Percentiles rank a stretch among this genome's conserved stretches.
phyloP scores from a whole-genome alignment of 1,139 yeast species.

The Scheffersomyces titani region DNA sequence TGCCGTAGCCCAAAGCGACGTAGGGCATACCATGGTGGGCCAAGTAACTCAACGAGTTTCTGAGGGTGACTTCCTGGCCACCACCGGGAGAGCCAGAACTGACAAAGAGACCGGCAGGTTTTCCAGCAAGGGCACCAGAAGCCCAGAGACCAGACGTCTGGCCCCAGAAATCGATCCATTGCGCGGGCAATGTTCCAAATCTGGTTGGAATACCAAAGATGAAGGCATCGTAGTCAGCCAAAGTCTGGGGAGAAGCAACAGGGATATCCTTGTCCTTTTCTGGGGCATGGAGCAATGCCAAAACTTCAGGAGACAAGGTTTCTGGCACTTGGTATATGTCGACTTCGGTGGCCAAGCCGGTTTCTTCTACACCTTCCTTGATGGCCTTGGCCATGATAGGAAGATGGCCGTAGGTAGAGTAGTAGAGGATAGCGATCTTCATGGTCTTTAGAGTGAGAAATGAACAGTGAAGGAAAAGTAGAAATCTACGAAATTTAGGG shows the following conservation, averaged over 20 bases:
- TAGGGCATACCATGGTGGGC: constrained; percentile 55
- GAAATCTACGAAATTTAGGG: neutral
- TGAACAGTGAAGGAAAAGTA: neutral
- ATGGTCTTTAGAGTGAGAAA: constrained; percentile 9
- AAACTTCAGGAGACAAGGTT: constrained; percentile 46
- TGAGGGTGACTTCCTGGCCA: constrained; percentile 49
- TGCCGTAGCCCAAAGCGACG: constrained; percentile 49
- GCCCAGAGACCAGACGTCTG: constrained; percentile 54
- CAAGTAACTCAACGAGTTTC: constrained; percentile 35
- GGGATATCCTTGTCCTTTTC: constrained; percentile 39
- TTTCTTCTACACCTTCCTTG: constrained; percentile 38
- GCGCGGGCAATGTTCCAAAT: constrained; percentile 50
- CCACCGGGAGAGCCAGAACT: constrained; percentile 50
- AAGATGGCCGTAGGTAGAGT: constrained; percentile 67
- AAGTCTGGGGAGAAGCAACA: constrained; percentile 38
- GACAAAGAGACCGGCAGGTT: constrained; percentile 48
- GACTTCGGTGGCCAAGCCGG: constrained; percentile 29
- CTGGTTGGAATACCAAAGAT: constrained; percentile 55
- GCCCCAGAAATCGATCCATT: constrained; percentile 46
- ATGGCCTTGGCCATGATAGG: constrained; percentile 47
- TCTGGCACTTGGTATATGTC: constrained; percentile 53
- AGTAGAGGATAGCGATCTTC: constrained; percentile 54
- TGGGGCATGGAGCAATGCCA: constrained; percentile 45
- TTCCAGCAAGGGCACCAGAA: constrained; percentile 46
- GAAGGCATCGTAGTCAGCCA: constrained; percentile 46